Conservation (phyloP, 2,329 filamentous ascomycete species). For the Claviceps spartinae region DNA sequence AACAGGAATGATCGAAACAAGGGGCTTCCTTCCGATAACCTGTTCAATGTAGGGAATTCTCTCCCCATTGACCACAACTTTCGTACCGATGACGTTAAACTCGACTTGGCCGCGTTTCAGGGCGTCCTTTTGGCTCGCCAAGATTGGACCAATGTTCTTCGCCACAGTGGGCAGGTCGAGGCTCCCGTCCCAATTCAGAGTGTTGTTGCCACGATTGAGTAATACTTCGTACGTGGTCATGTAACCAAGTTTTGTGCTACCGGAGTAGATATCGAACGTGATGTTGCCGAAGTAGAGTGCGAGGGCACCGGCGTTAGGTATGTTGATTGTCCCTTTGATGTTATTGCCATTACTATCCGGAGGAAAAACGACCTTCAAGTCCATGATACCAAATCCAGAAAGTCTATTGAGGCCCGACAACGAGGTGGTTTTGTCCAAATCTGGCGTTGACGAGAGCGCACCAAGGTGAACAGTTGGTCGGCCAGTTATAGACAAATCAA, state of each 20-base stretch:
- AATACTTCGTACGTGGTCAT: constrained; percentile 24
- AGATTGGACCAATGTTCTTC: constrained; percentile 26
- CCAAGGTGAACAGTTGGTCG: constrained; percentile 25
- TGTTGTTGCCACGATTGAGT: constrained; percentile 30
- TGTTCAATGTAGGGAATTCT: constrained; percentile 31
- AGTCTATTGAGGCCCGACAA: constrained; percentile 26
- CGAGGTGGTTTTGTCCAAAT: constrained; percentile 28
- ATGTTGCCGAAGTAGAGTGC: constrained; percentile 31
- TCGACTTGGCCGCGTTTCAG: constrained; percentile 26
- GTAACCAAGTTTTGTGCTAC: constrained; percentile 25
- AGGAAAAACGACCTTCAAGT: constrained; percentile 26
- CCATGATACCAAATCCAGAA: constrained; percentile 23
- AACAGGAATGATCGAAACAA: constrained; percentile 23
- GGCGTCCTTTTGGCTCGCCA: constrained; percentile 22
- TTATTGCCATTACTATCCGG: constrained; percentile 26
- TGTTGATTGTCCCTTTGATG: constrained; percentile 26
- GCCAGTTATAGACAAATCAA: constrained; percentile 25
- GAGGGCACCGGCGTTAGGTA: constrained; percentile 32
- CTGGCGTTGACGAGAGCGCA: constrained; percentile 21
- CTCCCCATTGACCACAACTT: constrained; percentile 26
- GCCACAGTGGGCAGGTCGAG: constrained; percentile 27
- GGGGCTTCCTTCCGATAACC: constrained; percentile 25
- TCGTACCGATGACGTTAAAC: constrained; percentile 27
- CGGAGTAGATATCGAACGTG: constrained; percentile 29
- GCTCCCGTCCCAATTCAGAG: constrained; percentile 24